Percentiles rank a stretch among this genome's conserved stretches.
Conservation (phyloP, 176 grass and related monocot species). For the Lolium rigidum region DNA sequence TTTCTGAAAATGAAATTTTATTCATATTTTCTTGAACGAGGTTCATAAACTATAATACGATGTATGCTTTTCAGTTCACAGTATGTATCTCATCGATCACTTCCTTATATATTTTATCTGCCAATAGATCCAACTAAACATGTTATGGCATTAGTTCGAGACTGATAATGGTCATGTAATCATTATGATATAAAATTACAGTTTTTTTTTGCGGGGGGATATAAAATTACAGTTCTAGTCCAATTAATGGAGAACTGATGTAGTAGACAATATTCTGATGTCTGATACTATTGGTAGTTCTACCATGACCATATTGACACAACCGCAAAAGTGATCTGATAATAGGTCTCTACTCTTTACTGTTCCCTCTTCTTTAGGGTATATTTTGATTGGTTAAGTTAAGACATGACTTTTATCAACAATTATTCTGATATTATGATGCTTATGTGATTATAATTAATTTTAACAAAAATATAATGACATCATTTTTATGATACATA, state of each 20-base stretch:
- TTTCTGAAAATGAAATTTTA: background rate
- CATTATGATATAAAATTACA: too few relatives aligned
- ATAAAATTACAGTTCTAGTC: too few relatives aligned
- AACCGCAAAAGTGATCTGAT: background rate
- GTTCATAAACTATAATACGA: too few relatives aligned
- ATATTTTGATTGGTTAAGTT: background rate
- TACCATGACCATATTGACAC: background rate
- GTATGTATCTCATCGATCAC: background rate
- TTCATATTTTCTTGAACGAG: background rate
- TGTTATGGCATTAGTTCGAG: background rate
- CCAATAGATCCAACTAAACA: background rate
- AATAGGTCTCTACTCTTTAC: too few relatives aligned
- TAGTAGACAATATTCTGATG: background rate
- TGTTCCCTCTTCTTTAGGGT: background rate
- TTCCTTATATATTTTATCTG: background rate
- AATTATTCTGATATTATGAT: background rate
- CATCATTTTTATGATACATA: background rate
- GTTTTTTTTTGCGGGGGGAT: background rate
- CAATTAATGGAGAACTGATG: background rate
- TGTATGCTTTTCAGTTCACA: background rate
- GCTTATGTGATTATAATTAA: background rate
- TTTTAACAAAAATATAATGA: background rate
- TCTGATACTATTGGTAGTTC: background rate
- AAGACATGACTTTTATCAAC: background rate
- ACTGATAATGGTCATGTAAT: background rate